Base-by-base conservation (phyloP, 352 stramenopile species). In the Thalassiosira livingstoniorum region DNA sequence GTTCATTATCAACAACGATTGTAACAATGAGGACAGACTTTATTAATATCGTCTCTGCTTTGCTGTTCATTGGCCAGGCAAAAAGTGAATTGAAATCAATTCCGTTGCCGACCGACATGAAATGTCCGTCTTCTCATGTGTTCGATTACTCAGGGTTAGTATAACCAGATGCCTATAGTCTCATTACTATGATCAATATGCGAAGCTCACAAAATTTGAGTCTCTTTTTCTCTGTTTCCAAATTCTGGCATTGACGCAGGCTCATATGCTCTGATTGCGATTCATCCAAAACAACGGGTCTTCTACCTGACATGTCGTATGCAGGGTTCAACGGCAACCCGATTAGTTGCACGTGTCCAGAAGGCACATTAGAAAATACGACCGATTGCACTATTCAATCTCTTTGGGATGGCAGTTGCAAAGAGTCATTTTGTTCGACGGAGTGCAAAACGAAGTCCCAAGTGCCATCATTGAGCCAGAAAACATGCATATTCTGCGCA, bases 331-430 rank as follows among this genome's bases (percentile, higher is more conserved):
- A 67, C 18, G 29, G 5, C 31, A 31, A 62, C 27, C 53, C 53
- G 29, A 2, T 43, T 5, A 4, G n/a, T 21, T 76, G 67, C 42
- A 67, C 21, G 10, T 85, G 77, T 58, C 69, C 60, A 35, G 47
- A 69, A 68, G 76, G 27, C 39, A 70, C 29, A 65, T 54, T 80
- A 18, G 62, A 54, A 37, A 58, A 23, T 15, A 21, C 42, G 62
- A 54, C 61, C 21, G 70, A 80, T 27, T 85, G 77, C 47, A 64
- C 68, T n/a, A 75, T 76, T 18, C 53, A 80, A 54, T 55, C 62
- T 43, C 23, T 85, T 53, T 75, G 47, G 77, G 31, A 79, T 45
- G 77, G 68, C 25, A 71, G 42, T 42, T 85, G 77, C 62, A n/a
- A 67, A 32, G 65, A 57, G 39, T 61, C 54, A 39, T 34, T 23